These are phyloP conservation scores for Aspergillus hancockii DNA, from an alignment of 495 filamentous ascomycete genomes.

Conservation along the genomic window DNA sequence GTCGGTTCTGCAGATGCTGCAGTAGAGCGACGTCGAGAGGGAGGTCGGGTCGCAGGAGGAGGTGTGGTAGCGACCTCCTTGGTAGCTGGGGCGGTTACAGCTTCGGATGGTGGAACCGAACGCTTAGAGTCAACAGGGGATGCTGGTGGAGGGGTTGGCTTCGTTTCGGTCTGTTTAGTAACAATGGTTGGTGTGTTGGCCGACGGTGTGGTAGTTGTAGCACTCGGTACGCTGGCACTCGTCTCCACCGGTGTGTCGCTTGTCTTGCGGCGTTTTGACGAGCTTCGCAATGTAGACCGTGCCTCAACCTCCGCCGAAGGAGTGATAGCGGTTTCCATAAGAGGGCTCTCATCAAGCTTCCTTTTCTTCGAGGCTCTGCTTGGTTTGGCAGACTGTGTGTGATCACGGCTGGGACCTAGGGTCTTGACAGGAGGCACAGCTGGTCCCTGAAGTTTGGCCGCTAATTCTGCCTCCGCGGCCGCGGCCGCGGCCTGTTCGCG, in stretches of 20 bases:
- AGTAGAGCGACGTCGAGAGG: constrained; percentile 47
- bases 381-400: constrained; percentile 17
- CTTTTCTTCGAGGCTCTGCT: constrained; percentile 32
- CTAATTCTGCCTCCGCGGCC: constrained; percentile 59
- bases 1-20: constrained; percentile 38
- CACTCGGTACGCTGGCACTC: constrained; percentile 13
- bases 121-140: constrained; percentile 35
- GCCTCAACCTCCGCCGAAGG: constrained; percentile 17
- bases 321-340: neutral
- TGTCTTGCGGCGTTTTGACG: constrained; percentile 27
- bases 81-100: neutral
- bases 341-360: constrained; percentile 29
- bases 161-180: constrained; percentile 20
- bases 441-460: constrained; percentile 53
- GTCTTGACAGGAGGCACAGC: constrained; percentile 14
- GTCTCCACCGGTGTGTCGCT: constrained; percentile 23
- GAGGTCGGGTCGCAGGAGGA: constrained; percentile 40
- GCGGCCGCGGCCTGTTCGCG: constrained; percentile 61
- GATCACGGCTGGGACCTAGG: constrained; percentile 16
- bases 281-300: constrained; percentile 22
- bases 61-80: constrained; percentile 30
- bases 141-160: constrained; percentile 23
- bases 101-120: constrained; percentile 12
- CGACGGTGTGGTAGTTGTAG: constrained; percentile 37
- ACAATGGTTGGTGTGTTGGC: constrained; percentile 6